A percentile compares a stretch with the other conserved stretches of the same genome.
These are phyloP conservation scores for Plasmodium knowlesi DNA, from an alignment of 169 alveolate species.

Conservation along the genomic window DNA sequence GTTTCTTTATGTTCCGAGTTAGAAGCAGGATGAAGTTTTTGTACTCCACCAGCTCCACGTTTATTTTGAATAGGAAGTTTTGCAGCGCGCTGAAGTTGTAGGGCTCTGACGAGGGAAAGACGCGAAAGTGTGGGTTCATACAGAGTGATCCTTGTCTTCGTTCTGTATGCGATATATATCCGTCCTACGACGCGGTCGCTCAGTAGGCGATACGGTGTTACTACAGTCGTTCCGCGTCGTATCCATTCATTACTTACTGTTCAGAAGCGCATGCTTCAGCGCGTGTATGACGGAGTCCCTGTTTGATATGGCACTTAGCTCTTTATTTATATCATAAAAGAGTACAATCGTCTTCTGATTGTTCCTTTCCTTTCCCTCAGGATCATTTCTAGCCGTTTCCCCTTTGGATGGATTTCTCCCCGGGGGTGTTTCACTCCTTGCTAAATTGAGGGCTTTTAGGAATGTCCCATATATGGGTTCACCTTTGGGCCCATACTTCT, in stretches of 20 bases:
- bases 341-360: slow-evolving; percentile 35
- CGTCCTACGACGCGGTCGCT: neutral
- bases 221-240: neutral
- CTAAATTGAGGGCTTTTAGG: slow-evolving; percentile 57
- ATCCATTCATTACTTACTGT: slow-evolving; percentile 14
- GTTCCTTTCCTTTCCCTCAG: neutral
- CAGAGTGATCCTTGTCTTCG: neutral
- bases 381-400: neutral
- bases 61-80: slow-evolving; percentile 58
- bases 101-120: slow-evolving; percentile 25
- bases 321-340: slow-evolving; percentile 53
- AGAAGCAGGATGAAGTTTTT: slow-evolving; percentile 52
- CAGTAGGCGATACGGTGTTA: neutral
- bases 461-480: neutral
- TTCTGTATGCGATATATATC: neutral
- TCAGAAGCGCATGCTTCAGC: slow-evolving; percentile 32
- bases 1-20: slow-evolving; percentile 21
- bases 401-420: neutral
- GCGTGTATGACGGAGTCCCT: slow-evolving; percentile 60
- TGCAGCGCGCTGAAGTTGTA: slow-evolving; percentile 45
- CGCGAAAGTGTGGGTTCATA: neutral
- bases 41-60: slow-evolving; percentile 65
- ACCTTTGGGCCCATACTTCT: neutral
- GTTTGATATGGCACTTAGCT: slow-evolving; percentile 39
- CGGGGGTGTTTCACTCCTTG: neutral